phyloP scores from a whole-genome alignment of 345 rosid species.

The Eucalyptus pauciflora region DNA sequence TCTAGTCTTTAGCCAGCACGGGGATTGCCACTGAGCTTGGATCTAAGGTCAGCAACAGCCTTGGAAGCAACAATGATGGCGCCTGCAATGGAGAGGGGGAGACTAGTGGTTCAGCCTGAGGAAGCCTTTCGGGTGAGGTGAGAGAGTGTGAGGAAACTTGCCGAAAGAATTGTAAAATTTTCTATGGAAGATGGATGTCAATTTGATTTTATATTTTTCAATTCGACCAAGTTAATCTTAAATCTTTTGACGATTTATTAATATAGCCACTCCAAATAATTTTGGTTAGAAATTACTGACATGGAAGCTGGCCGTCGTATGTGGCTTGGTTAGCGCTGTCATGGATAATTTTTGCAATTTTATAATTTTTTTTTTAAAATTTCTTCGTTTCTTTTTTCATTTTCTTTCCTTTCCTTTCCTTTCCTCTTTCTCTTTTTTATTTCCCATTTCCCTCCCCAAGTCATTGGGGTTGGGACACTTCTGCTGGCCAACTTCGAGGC shows the following conservation, averaged over 20 bases:
- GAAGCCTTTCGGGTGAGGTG: not conserved
- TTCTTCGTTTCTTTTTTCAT: too few species aligned
- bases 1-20: not conserved
- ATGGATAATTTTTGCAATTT: not conserved
- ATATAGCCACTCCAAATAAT: not conserved
- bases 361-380: too few species aligned
- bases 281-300: fast-evolving
- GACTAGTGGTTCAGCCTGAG: not conserved
- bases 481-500: too few species aligned
- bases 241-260: not conserved
- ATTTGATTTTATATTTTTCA: not conserved
- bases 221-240: not conserved
- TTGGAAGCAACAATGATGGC: not conserved
- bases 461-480: not conserved
- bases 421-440: not conserved
- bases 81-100: not conserved
- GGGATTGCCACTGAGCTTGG: not conserved
- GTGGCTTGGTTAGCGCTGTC: fast-evolving
- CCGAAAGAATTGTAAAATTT: fast-evolving
- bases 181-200: too few species aligned
- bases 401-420: too few species aligned
- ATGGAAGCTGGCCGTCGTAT: fast-evolving
- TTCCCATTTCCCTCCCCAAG: not conserved
- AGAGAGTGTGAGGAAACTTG: not conserved
- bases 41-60: not conserved